These are phyloP conservation scores for Apiotrichum gamsii DNA, from an alignment of 1,284 basidiomycete genomes.

Conservation along the genomic window DNA sequence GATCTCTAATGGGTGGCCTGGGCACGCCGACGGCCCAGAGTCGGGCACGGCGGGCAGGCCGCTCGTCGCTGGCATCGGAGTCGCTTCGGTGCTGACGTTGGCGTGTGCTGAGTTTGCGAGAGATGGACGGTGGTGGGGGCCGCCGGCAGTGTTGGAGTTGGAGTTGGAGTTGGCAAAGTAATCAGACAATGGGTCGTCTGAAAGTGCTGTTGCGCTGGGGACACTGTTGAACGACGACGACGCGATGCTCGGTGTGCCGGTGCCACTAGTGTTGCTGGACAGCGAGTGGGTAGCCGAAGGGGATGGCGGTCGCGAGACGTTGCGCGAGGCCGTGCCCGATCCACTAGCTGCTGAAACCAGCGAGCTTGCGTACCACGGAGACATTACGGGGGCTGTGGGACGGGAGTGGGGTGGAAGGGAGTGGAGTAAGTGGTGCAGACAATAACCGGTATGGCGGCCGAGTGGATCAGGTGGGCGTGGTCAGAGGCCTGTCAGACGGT, in stretches of 20 bases:
- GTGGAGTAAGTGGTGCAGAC: background rate
- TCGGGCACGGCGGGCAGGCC: background rate
- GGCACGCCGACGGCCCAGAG: background rate
- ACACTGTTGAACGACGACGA: too few species aligned
- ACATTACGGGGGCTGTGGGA: too few species aligned
- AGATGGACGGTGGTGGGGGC: too few species aligned
- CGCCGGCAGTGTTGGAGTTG: conserved; percentile 2
- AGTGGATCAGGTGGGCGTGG: too few species aligned
- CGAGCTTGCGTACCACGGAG: too few species aligned
- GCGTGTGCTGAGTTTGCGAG: background rate
- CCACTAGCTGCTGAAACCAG: too few species aligned
- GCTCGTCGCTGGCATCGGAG: background rate
- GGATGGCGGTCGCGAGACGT: background rate
- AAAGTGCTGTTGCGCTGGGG: background rate
- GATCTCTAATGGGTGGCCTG: conserved; percentile 57
- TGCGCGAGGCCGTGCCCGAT: background rate
- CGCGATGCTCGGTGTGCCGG: too few species aligned
- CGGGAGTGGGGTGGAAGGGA: background rate
- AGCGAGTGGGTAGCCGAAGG: conserved; percentile 4
- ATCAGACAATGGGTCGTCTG: conserved; percentile 20
- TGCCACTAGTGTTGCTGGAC: background rate
- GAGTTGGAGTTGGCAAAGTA: conserved; percentile 13
- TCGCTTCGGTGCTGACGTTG: background rate
- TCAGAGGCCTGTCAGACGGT: too few species aligned
- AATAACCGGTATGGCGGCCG: too few species aligned